Evolutionary conservation across 2,329 filamentous ascomycete species (phyloP).

Genomic region (Dothiorella sarmentorum): DNA sequence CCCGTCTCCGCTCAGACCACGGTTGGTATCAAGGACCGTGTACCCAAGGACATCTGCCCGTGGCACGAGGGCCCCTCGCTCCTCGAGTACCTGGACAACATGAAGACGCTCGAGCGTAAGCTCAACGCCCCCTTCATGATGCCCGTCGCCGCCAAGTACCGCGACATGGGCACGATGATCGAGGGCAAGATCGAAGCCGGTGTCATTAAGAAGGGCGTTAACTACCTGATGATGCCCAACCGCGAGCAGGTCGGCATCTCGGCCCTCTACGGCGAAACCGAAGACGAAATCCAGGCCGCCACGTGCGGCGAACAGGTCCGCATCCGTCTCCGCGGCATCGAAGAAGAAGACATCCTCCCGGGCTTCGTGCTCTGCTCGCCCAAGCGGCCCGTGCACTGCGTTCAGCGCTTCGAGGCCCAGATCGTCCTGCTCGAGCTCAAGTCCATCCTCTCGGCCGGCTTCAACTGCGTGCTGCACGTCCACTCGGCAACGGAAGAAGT

Average conservation of each 20-base stretch:
- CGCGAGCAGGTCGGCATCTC: slow-evolving; percentile 75
- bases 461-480: slow-evolving; percentile 96
- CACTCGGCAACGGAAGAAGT: slow-evolving; percentile 98
- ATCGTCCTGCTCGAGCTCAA: slow-evolving; percentile 93
- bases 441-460: slow-evolving; percentile 88
- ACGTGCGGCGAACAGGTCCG: slow-evolving; percentile 95
- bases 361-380: slow-evolving; percentile 96
- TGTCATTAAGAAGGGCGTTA: slow-evolving; percentile 85
- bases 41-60: slow-evolving; percentile 69
- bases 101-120: slow-evolving; percentile 92
- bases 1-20: slow-evolving; percentile 88
- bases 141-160: slow-evolving; percentile 93
- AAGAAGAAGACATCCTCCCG: slow-evolving; percentile 94
- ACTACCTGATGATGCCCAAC: slow-evolving; percentile 93
- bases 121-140: slow-evolving; percentile 99
- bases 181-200: slow-evolving; percentile 97
- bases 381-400: slow-evolving; percentile 89
- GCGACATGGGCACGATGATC: slow-evolving; percentile 94
- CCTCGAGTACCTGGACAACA: slow-evolving; percentile 90
- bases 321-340: slow-evolving; percentile 84
- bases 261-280: slow-evolving; percentile 89
- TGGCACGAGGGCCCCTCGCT: slow-evolving; percentile 91
- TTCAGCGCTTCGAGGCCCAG: slow-evolving; percentile 88
- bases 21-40: slow-evolving; percentile 81
- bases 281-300: slow-evolving; percentile 79